These are phyloP conservation scores for Heliamphora pulchella DNA, from an alignment of 179 eudicot species.

Conservation along the genomic window DNA sequence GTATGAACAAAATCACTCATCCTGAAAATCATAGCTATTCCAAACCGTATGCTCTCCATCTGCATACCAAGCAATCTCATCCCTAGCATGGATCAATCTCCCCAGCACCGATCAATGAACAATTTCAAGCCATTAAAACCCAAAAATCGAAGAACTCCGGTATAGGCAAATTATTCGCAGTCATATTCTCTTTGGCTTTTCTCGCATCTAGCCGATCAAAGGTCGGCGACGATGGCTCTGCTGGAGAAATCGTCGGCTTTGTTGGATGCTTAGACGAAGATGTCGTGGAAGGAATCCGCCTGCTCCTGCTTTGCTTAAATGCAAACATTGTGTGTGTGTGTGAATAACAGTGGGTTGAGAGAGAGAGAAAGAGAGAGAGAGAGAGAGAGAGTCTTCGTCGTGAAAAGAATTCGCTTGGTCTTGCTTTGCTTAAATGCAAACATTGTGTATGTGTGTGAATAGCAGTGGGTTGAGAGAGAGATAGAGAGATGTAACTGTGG, in stretches of 20 bases:
- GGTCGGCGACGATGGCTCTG: neutral
- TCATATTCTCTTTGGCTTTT: constrained; percentile 37
- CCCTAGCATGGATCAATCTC: constrained; percentile 46
- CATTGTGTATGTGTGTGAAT: no score
- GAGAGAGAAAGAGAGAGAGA: no score
- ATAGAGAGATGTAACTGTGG: no score
- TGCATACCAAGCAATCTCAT: constrained; percentile 83
- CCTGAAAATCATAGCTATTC: constrained; percentile 13
- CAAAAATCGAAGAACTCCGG: neutral
- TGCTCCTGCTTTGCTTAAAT: no score
- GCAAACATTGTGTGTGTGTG: no score
- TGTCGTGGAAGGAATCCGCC: constrained; percentile 13
- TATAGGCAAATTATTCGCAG: constrained; percentile 12
- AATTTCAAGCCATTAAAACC: neutral
- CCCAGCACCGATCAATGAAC: constrained; percentile 23
- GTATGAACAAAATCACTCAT: no score
- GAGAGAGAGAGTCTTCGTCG: no score
- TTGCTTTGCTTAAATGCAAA: no score
- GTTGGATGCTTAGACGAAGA: constrained; percentile 13
- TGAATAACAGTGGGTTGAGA: no score
- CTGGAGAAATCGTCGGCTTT: constrained; percentile 18
- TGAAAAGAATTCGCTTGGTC: no score
- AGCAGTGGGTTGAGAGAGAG: no score
- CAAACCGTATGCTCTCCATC: constrained; percentile 80
- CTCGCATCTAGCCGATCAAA: constrained; percentile 17